Conservation (phyloP, 306 rosid species). For the Trifolium repens region DNA sequence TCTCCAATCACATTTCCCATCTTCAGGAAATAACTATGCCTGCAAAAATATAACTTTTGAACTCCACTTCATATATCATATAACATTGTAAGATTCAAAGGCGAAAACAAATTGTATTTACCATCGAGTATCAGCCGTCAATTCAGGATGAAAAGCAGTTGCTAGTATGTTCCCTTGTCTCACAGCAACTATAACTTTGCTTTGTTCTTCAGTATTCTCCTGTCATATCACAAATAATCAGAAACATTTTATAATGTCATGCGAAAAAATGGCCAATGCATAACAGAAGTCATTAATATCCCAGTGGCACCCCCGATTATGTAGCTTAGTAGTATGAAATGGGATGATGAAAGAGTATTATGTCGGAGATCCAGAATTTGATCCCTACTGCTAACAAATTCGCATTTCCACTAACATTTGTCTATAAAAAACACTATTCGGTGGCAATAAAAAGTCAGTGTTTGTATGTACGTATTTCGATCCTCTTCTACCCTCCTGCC, state of each 20-base stretch:
- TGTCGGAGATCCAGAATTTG: background rate
- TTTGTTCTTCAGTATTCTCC: constrained; percentile 56
- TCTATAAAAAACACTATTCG: background rate
- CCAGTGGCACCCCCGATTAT: background rate
- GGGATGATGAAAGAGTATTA: too few species aligned
- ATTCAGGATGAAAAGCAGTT: constrained; percentile 97
- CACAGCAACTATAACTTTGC: constrained; percentile 88
- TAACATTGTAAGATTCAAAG: constrained; percentile 2
- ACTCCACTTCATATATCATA: constrained; percentile 4
- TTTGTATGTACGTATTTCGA: background rate
- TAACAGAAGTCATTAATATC: constrained; percentile 24
- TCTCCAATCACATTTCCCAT: constrained; percentile 61
- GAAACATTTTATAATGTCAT: constrained; percentile 2
- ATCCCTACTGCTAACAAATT: background rate
- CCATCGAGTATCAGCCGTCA: constrained; percentile 96
- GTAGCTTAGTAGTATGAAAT: too few species aligned
- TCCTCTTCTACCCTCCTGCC: background rate
- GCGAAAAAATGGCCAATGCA: constrained; percentile 1
- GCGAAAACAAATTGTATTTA: constrained; percentile 38
- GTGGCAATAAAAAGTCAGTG: background rate
- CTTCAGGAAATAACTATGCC: constrained; percentile 96
- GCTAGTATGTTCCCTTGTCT: constrained; percentile 86
- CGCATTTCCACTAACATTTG: background rate
- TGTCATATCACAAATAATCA: constrained; percentile 47
- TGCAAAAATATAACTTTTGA: constrained; percentile 51